phyloP scores from a whole-genome alignment of 2,329 filamentous ascomycete genomes.

The Ophiostoma australiae region DNA sequence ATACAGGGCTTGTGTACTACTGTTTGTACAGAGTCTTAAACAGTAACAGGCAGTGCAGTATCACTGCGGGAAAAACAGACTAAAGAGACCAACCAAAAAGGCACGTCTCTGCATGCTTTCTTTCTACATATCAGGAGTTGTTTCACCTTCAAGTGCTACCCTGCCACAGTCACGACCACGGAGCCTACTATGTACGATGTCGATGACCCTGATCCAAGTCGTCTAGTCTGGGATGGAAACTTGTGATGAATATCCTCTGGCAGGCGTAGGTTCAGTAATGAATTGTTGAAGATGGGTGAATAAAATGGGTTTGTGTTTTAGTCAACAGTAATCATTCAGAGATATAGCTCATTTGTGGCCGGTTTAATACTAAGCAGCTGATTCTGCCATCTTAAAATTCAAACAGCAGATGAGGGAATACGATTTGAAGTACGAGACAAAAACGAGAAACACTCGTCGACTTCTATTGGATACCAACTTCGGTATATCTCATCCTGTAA shows the following conservation, averaged over 20 bases:
- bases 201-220: not conserved
- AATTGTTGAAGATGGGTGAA: not conserved
- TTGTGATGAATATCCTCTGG: not conserved
- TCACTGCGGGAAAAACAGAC: not conserved
- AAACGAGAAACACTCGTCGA: not conserved
- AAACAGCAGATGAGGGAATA: too few relatives aligned
- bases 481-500: not conserved
- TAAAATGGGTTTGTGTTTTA: not conserved
- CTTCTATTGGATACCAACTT: not conserved
- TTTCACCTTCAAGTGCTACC: slow-evolving; percentile 11
- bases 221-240: not conserved
- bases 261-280: not conserved
- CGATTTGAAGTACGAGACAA: not conserved
- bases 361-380: not conserved
- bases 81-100: not conserved
- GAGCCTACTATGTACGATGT: not conserved
- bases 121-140: not conserved
- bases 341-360: not conserved
- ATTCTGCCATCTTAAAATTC: not conserved
- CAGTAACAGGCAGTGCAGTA: not conserved
- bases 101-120: not conserved
- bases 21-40: too few relatives aligned
- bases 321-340: not conserved
- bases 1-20: too few relatives aligned
- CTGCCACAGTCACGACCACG: slow-evolving; percentile 4